Base-by-base conservation (phyloP, 352 stramenopile genomes). In the Globisporangium polare region DNA sequence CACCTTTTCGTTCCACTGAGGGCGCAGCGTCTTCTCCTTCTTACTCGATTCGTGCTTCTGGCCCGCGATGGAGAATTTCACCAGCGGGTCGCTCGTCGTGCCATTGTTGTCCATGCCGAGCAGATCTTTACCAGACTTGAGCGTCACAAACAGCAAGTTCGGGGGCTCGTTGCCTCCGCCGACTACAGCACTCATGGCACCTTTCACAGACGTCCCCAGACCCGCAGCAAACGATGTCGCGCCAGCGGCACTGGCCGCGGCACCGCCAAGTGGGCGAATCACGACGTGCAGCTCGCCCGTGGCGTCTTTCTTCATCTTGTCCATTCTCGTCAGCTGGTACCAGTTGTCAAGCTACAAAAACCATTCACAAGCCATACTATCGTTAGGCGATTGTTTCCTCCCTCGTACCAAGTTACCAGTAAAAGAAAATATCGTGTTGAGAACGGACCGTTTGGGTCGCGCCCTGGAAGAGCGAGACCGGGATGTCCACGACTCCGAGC, bases 31-130 rank as follows among this genome's bases (percentile, higher is more conserved):
- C 57, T 85, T 83, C 8, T 91, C 76, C 61, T 91, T 90, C 65
- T 77, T 88, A 17, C 60, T 85, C 6, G 81, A 86, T 60, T 87
- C 80, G 60, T 96, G 83, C 54, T 93, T 89, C 65, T 95, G 90
- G 20, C 89, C 86, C 17, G 77, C 81, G 55, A 77, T 80, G 52
- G 68, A 75, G 6, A 96, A 62, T 46, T 92, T 86, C 53, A 96
- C 88, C 17, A 97, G 77, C 10, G 92, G 92, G 55, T 98, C 92
- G 51, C 83, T 95, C 5, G 77, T 86, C 0, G 76, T 90, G 27
- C 86, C 89, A 49, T 90, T 75, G 39, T 83, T 78, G 63, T 96
- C 88, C 82, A 96, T 95, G 0, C 83, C 82, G 18, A 97, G 75
- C 33, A 97, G 62, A 41, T 93, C 74, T 62, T 89, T 89, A 47